Conservation (phyloP, 1,284 basidiomycete species). For the Prillingera fragicola region DNA sequence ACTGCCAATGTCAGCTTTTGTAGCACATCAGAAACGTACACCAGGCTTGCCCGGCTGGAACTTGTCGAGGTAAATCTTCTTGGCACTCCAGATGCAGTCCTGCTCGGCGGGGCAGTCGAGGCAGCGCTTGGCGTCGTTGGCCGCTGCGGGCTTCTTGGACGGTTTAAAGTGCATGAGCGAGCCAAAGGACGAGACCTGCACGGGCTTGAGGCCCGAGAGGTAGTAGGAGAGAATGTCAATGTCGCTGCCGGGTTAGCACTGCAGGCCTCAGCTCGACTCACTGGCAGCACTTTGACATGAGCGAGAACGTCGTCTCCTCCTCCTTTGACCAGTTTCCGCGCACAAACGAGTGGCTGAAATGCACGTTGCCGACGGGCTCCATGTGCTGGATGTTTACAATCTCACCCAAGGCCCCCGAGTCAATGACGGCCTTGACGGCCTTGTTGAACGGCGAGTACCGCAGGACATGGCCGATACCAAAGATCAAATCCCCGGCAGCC, state of each 20-base stretch:
- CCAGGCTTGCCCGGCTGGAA: conserved; percentile 1
- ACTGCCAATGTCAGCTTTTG: conserved; percentile 10
- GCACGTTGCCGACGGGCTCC: conserved; percentile 38
- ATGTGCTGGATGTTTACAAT: conserved; percentile 61
- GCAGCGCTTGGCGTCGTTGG: conserved; percentile 63
- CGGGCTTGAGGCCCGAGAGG: conserved; percentile 53
- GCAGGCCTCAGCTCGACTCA: conserved; percentile 35
- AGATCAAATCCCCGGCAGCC: conserved; percentile 57
- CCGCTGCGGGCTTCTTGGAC: conserved; percentile 61
- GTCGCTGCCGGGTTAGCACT: conserved; percentile 57
- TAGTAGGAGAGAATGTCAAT: conserved; percentile 73
- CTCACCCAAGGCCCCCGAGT: conserved; percentile 64
- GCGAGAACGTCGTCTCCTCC: conserved; percentile 63
- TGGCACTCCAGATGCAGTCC: conserved; percentile 75
- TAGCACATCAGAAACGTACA: neutral
- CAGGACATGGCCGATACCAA: conserved; percentile 80
- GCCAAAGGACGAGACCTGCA: conserved; percentile 72
- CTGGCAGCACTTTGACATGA: conserved; percentile 87
- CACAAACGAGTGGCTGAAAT: conserved; percentile 63
- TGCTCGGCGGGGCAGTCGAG: conserved; percentile 65
- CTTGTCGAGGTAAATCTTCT: conserved; percentile 51
- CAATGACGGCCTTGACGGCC: conserved; percentile 63
- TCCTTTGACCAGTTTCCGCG: conserved; percentile 74
- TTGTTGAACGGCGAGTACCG: conserved; percentile 76
- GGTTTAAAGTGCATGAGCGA: conserved; percentile 73